These are phyloP conservation scores for Oryza meyeriana DNA, from an alignment of 176 grass and related monocot species.

Conservation along the genomic window DNA sequence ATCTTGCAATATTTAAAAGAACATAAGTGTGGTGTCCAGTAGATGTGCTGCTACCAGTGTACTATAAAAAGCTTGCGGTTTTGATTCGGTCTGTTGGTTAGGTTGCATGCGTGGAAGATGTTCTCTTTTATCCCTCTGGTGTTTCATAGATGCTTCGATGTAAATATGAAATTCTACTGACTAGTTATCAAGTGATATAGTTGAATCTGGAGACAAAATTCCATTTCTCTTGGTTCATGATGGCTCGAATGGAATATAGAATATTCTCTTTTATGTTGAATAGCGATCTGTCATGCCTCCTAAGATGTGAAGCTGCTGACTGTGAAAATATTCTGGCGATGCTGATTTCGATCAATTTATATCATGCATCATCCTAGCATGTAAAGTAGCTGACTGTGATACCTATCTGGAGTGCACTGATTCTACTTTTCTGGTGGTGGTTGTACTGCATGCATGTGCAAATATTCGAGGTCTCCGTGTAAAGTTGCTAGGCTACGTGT, in stretches of 20 bases:
- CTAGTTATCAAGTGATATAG: not conserved
- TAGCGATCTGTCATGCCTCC: not conserved
- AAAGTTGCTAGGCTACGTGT: not conserved
- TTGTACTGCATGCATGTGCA: not conserved
- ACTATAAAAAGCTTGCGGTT: not conserved
- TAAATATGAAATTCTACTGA: not conserved
- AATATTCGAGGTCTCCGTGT: not conserved
- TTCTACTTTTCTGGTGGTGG: constrained; percentile 8
- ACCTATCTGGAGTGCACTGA: not conserved
- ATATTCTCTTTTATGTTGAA: constrained; percentile 23
- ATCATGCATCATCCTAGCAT: not conserved
- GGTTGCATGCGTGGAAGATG: not conserved
- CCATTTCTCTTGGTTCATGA: not conserved
- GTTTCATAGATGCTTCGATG: not conserved
- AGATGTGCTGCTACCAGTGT: not conserved
- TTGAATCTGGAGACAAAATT: constrained; percentile 8
- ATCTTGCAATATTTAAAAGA: not conserved
- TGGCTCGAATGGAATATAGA: not conserved
- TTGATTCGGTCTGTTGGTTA: not conserved
- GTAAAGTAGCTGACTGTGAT: constrained; percentile 5
- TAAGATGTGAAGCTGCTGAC: not conserved
- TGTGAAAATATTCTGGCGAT: constrained; percentile 9
- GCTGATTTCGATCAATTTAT: not conserved
- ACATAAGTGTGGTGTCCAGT: not conserved
- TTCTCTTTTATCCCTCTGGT: not conserved